Conservation (phyloP, 2,329 filamentous ascomycete genomes). For the Fusarium avenaceum region DNA sequence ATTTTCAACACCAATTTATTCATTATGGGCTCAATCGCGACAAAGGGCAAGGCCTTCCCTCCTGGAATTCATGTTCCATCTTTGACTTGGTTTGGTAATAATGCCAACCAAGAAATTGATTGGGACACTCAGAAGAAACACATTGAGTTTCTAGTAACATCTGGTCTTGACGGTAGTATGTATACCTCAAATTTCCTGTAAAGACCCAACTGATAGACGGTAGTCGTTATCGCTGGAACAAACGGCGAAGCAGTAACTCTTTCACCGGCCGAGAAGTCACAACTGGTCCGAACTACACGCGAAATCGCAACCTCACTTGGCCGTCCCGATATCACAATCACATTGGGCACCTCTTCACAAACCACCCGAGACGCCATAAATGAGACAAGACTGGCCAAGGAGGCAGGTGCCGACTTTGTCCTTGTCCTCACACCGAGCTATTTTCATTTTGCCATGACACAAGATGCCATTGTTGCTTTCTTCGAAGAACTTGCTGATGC, state of each 20-base stretch:
- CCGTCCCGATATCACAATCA: conserved; percentile 70
- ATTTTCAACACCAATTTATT: neutral
- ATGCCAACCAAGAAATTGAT: conserved; percentile 65
- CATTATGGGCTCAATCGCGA: conserved; percentile 50
- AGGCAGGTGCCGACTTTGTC: conserved; percentile 75
- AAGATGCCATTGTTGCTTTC: conserved; percentile 71
- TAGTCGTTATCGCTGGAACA: conserved; percentile 77
- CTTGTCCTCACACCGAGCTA: conserved; percentile 79
- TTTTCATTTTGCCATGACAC: conserved; percentile 74
- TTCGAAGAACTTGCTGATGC: conserved; percentile 71
- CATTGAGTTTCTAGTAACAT: conserved; percentile 66
- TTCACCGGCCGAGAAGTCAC: conserved; percentile 71
- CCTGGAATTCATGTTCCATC: conserved; percentile 69
- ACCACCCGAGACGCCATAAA: conserved; percentile 76
- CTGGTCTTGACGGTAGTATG: conserved; percentile 64
- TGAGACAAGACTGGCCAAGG: conserved; percentile 72
- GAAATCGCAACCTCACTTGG: conserved; percentile 69
- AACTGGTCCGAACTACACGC: conserved; percentile 72
- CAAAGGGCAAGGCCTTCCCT: conserved; percentile 55
- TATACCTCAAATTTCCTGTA: fast-evolving
- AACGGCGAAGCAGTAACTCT: conserved; percentile 82
- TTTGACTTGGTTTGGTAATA: conserved; percentile 67
- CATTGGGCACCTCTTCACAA: conserved; percentile 75
- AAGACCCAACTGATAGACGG: conserved; percentile 25
- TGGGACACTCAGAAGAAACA: conserved; percentile 68